Conservation (phyloP, 2,329 filamentous ascomycete genomes). For the Aspergillus tanneri region DNA sequence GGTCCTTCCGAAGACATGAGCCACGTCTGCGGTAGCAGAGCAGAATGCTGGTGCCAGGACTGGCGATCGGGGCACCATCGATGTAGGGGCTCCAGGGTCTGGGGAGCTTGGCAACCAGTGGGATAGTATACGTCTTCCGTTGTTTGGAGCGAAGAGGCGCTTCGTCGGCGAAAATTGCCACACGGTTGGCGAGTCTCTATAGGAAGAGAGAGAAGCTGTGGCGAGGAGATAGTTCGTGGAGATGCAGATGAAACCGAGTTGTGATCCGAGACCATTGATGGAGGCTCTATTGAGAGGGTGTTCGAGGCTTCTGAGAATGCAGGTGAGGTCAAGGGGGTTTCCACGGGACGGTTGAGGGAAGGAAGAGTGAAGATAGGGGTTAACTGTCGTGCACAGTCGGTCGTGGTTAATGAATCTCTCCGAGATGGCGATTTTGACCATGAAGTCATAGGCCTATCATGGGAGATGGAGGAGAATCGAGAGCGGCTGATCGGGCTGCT, state of each 20-base stretch:
- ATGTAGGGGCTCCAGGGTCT: conserved; percentile 25
- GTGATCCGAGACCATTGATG: conserved; percentile 69
- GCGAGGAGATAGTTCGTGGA: conserved; percentile 47
- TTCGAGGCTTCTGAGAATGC: conserved; percentile 63
- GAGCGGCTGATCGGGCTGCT: conserved; percentile 30
- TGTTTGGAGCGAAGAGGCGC: conserved; percentile 24
- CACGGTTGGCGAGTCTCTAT: conserved; percentile 46
- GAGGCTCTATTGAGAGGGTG: conserved; percentile 59
- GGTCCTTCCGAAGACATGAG: conserved; percentile 14
- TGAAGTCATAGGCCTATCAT: conserved; percentile 22
- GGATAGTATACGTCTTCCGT: conserved; percentile 26
- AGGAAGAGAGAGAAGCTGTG: conserved; percentile 41
- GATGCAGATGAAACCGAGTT: conserved; percentile 64
- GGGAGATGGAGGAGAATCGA: conserved; percentile 28
- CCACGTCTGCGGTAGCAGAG: conserved; percentile 28
- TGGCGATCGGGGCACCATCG: conserved; percentile 31
- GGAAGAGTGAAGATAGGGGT: conserved; percentile 41
- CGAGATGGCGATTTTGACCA: conserved; percentile 23
- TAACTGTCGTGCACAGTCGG: conserved; percentile 30
- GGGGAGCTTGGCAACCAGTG: conserved; percentile 18
- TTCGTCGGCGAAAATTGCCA: conserved; percentile 34
- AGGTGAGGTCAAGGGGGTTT: conserved; percentile 64
- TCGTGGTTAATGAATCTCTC: conserved; percentile 25
- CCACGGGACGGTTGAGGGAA: conserved; percentile 42
- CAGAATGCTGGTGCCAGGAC: conserved; percentile 30